Evolutionary conservation across 495 filamentous ascomycete genomes (phyloP).

Genomic region (Daldinia vernicosa): DNA sequence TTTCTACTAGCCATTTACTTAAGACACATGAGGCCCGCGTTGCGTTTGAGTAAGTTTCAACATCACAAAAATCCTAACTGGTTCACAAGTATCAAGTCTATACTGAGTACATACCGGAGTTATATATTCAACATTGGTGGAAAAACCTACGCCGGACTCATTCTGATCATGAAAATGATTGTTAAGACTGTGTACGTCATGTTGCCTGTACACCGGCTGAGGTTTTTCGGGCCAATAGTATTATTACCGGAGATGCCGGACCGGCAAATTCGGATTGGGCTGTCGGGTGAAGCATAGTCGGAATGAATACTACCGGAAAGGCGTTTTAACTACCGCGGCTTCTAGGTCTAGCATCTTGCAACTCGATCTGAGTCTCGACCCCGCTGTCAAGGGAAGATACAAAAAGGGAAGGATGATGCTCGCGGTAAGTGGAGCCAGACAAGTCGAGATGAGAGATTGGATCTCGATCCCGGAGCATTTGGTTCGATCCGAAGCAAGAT

Average conservation of each 20-base stretch:
- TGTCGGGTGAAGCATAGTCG: constrained; percentile 29
- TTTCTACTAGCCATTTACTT: no score
- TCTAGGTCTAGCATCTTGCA: constrained; percentile 15
- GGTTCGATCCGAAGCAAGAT: constrained; percentile 21
- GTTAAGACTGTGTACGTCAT: constrained; percentile 16
- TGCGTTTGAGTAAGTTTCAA: neutral
- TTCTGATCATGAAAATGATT: neutral
- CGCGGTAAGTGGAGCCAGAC: neutral
- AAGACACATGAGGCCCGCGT: no score
- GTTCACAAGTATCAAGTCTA: neutral
- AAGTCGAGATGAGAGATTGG: constrained; percentile 7
- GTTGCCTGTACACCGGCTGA: constrained; percentile 24
- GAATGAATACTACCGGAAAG: constrained; percentile 38
- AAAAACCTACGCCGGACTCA: neutral
- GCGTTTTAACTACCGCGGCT: constrained; percentile 33
- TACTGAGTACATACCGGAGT: neutral
- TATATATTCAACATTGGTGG: neutral
- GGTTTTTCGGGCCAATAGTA: constrained; percentile 39
- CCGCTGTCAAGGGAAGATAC: constrained; percentile 15
- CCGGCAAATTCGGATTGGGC: constrained; percentile 38
- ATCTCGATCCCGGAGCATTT: constrained; percentile 9
- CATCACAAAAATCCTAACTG: neutral
- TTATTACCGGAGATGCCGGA: constrained; percentile 43
- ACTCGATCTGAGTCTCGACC: constrained; percentile 21
- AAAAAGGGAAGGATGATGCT: neutral